A percentile compares a stretch with the other conserved stretches of the same genome.
Evolutionary conservation across 768 basidiomycete genomes (phyloP).

Genomic region (Mrakia gelida): DNA sequence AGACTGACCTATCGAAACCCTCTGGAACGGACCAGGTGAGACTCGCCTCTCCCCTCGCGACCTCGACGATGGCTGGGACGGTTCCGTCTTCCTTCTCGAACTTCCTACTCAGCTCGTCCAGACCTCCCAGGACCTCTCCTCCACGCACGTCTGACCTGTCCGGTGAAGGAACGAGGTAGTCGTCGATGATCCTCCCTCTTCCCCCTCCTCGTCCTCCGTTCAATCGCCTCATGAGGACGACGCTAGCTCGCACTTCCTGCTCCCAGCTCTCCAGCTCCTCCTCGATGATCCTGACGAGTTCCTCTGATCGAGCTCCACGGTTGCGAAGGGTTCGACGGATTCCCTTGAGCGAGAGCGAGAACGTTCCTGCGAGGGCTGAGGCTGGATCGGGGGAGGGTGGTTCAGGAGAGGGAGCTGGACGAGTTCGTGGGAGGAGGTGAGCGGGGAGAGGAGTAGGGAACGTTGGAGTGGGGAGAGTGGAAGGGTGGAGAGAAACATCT

Average conservation of each 20-base stretch:
- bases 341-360: slow-evolving; percentile 27
- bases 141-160: neutral
- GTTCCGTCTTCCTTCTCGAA: slow-evolving; percentile 14
- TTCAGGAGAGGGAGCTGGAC: slow-evolving; percentile 25
- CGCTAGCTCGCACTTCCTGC: neutral
- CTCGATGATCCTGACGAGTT: slow-evolving; percentile 27
- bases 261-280: slow-evolving; percentile 22
- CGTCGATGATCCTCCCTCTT: slow-evolving; percentile 22
- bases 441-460: slow-evolving; percentile 25
- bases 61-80: slow-evolving; percentile 30
- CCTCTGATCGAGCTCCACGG: slow-evolving; percentile 24
- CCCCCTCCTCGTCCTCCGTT: neutral
- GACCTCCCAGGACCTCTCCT: neutral
- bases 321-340: slow-evolving; percentile 16
- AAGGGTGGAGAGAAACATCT: slow-evolving; percentile 19
- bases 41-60: neutral
- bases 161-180: slow-evolving; percentile 3
- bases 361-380: slow-evolving; percentile 19
- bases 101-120: slow-evolving; percentile 9
- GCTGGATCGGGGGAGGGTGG: slow-evolving; percentile 8
- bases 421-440: slow-evolving; percentile 29
- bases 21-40: slow-evolving; percentile 23
- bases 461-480: slow-evolving; percentile 1
- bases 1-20: slow-evolving; percentile 25
- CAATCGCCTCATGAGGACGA: neutral